Evolutionary conservation across 1,284 basidiomycete species (phyloP), one percentile per base, ranked within the genome.

Genomic region (Ceratobasidium sp.): DNA sequence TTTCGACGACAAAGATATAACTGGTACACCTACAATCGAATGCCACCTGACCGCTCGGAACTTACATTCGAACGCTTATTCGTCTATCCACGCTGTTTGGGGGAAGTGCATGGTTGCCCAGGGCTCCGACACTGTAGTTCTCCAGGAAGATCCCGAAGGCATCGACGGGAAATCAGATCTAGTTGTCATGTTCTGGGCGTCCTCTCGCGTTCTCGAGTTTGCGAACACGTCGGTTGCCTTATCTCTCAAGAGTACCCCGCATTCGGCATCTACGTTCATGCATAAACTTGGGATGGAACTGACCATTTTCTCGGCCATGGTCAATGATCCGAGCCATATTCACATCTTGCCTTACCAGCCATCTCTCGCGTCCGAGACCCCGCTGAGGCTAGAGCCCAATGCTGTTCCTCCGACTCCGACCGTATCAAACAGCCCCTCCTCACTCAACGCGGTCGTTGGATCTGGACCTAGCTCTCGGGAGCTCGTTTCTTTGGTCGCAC

Each of bases 141-240:
- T 73, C 7, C 44, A 73, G 28, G 70, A 73, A 33, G 70, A 68
- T 23, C 23, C 17, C 9, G 12, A 10, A 0, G 66, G 66, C 3
- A 10, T 68, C 3, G n/a, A 54, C 15, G 74, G 74, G 1, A 46
- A 54, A 26, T 76, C 74, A 0, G 64, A 67, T 33, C 13, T 76
- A 0, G 26, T 76, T 33, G 28, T 76, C 7, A 48, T 28, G 64
- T 76, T 76, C 54, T 76, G 74, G 74, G 52, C 54, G 0, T 26
- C 61, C 33, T 9, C 73, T 20, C 15, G 23, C 38, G 38, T 33
- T 1, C 33, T 33, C 33, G 33, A 33, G 33, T 33, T 33, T 33
- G 33, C 33, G 4, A 33, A 33, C 33, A 33, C 33, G 4, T 33
- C 26, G 10, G 28, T 59, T 3, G 23, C 71, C 1, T 28, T 75